Percentiles rank a stretch among this genome's conserved stretches.
These are phyloP conservation scores for Rhexocercosporidium sp. DNA, from an alignment of 2,329 filamentous ascomycete genomes.

Conservation along the genomic window DNA sequence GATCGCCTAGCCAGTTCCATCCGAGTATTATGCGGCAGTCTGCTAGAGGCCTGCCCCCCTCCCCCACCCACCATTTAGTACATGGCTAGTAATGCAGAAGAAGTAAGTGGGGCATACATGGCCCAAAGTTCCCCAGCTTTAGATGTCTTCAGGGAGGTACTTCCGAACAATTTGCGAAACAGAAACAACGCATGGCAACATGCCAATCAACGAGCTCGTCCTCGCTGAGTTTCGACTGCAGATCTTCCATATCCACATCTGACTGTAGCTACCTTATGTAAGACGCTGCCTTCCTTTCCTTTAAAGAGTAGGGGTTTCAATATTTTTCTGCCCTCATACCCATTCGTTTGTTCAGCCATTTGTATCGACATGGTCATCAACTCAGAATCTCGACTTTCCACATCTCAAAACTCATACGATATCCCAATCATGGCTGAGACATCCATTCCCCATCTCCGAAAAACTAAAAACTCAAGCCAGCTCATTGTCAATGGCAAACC, in stretches of 20 bases:
- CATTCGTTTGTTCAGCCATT: not conserved
- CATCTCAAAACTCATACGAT: not conserved
- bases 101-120: too few relatives aligned
- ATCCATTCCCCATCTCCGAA: constrained; percentile 24
- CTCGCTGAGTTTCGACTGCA: not conserved
- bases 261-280: too few relatives aligned
- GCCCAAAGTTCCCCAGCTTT: not conserved
- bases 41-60: not conserved
- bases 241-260: not conserved
- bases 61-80: not conserved
- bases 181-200: not conserved
- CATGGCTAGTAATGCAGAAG: too few relatives aligned
- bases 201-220: not conserved
- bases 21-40: not conserved
- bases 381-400: not conserved
- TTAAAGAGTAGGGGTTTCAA: too few relatives aligned
- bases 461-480: constrained; percentile 38
- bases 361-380: not conserved
- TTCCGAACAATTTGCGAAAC: not conserved
- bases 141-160: not conserved
- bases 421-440: not conserved
- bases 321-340: not conserved
- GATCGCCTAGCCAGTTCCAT: not conserved
- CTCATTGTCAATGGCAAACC: constrained; percentile 47
- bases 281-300: too few relatives aligned